Base-by-base conservation (phyloP, 1,139 yeast species). In the Blastobotrys elegans region DNA sequence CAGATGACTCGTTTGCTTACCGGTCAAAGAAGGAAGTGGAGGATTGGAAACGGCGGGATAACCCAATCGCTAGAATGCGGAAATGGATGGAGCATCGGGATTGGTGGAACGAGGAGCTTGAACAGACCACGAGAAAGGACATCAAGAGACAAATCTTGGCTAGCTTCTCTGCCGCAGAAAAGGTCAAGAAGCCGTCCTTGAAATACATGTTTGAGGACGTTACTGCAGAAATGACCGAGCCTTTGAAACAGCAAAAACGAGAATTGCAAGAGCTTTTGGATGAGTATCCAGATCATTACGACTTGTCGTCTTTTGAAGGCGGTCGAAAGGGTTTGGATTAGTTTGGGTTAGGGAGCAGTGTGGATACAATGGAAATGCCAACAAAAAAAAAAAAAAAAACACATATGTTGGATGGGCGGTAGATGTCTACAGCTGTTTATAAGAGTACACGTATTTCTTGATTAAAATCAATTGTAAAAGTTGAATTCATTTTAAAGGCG, bases 1-100 rank as follows among this genome's bases (percentile, higher is more conserved):
- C 66, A 6, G 70, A 66, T 45, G 70, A 66, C 54, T 64, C 69
- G 20, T 66, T 64, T 56, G 69, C 70, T 8, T 66, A 66, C 51
- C 58, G 70, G 18, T 59, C 67, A 5, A 54, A 56, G 46, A 55
- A 58, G 17, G 70, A 66, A 45, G 69, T 66, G 10, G 69, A 65
- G 45, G 65, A 65, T 50, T 66, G 70, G 70, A 61, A 63, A 46
- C 58, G 66, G 27, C 54, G 62, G 22, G 69, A 66, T 52, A 65
- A 64, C 47, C 70, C 70, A 11, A 57, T 66, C 29, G 50, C 63
- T 6, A 55, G 70, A 31, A 55, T 66, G 58, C 58, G 69, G 24
- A 65, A 64, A 53, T 66, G 66, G 64, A 48, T 66, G 47, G 67
- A 64, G 50, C 41, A 41, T 42, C 51, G 55, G 38, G 50, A 50